Conservation (phyloP, 2,329 filamentous ascomycete species). For the Exophiala calicioides region DNA sequence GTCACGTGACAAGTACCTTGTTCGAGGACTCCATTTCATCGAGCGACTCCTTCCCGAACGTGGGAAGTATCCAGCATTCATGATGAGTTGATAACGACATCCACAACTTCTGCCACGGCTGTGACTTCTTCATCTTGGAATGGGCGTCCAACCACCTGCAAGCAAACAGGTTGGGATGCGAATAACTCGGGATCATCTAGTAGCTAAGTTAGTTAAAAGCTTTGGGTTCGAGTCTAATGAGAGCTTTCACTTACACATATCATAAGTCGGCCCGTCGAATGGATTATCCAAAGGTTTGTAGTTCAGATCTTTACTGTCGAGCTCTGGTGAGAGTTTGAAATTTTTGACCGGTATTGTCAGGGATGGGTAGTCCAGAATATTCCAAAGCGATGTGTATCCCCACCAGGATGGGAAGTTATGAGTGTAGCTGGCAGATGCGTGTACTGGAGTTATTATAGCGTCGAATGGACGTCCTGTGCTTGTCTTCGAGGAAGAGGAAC, state of each 20-base stretch:
- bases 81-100: constrained; percentile 18
- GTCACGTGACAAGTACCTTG: too few species aligned
- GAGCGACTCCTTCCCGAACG: too few species aligned
- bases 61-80: too few species aligned
- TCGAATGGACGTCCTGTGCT: constrained; percentile 39
- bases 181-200: constrained; percentile 48
- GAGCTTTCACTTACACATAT: constrained; percentile 44
- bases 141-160: constrained; percentile 56
- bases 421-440: constrained; percentile 39
- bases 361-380: constrained; percentile 67
- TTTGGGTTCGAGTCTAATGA: neutral
- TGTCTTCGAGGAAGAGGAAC: constrained; percentile 36
- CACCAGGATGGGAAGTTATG: constrained; percentile 59
- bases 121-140: constrained; percentile 57
- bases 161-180: constrained; percentile 50
- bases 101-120: constrained; percentile 15
- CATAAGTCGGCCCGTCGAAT: constrained; percentile 49
- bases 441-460: constrained; percentile 21
- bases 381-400: constrained; percentile 69
- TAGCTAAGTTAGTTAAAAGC: neutral
- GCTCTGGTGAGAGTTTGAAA: constrained; percentile 40
- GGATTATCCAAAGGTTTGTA: constrained; percentile 30
- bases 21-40: too few species aligned
- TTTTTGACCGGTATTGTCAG: constrained; percentile 59
- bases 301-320: constrained; percentile 38